Base-by-base conservation (phyloP, 306 rosid genomes). In the Cicer cuneatum region DNA sequence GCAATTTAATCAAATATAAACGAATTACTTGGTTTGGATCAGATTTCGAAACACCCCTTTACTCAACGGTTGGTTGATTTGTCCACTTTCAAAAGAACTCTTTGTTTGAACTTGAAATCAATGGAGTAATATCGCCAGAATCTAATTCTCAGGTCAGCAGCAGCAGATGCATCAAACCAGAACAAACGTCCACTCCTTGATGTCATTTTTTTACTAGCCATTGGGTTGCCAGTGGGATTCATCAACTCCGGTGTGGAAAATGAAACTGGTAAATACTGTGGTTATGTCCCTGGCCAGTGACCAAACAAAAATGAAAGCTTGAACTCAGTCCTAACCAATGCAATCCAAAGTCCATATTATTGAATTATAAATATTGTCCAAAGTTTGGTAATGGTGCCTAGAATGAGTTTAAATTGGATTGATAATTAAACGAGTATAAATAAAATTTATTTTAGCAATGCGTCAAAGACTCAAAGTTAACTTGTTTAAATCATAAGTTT, bases 171-270 rank as follows among this genome's bases (percentile, higher is more conserved):
- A 77, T 51, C 66, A 18, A 42, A 63, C 24, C 41, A 18, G 42
- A 57, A 69, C 45, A 38, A 46, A 71, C 56, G 48, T 57, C 51
- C 11, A 10, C 19, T n/a, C 29, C 53, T 80, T 60, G 78, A 10
- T 12, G 18, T 33, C 43, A 29, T 60, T 12, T 35, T 59, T 18
- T 66, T 37, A 35, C 71, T 58, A 21, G 49, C 33, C 54, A 15
- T 33, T 42, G n/a, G 37, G 11, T 68, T 81, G 69, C 79, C 83
- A 81, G 61, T 57, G 74, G n/a, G 74, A 78, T 65, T 90, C 96
- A 21, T 81, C 90, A 59, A 89, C 89, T 85, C 73, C 81, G 1
- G 96, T 88, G 85, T 87, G 87, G 87, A 85, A 90, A 58, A 88
- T 82, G 77, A 90, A 90, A 79, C 96, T 90, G 8, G 93, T 89